phyloP scores from a whole-genome alignment of 352 stramenopile genomes.

The Peronospora belbahrii region DNA sequence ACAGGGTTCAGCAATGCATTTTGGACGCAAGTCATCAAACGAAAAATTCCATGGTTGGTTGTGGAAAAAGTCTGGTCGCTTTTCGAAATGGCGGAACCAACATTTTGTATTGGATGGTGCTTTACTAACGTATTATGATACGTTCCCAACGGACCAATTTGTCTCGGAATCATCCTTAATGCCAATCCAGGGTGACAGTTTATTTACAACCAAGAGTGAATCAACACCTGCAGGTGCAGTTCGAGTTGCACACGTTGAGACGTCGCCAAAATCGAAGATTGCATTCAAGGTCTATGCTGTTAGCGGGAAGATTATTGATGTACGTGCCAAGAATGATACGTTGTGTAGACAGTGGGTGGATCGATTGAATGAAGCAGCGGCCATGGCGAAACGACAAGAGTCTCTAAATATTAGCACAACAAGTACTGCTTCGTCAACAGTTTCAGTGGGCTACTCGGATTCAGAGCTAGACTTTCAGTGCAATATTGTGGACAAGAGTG shows the following conservation, averaged over 20 bases:
- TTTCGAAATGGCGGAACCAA: slow-evolving; percentile 80
- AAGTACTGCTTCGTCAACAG: slow-evolving; percentile 56
- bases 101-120: slow-evolving; percentile 77
- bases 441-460: slow-evolving; percentile 60
- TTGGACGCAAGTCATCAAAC: slow-evolving; percentile 43
- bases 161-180: slow-evolving; percentile 49
- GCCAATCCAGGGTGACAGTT: slow-evolving; percentile 47
- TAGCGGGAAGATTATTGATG: slow-evolving; percentile 77
- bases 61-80: slow-evolving; percentile 74
- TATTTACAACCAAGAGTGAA: slow-evolving; percentile 70
- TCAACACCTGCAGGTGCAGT: slow-evolving; percentile 58
- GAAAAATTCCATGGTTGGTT: slow-evolving; percentile 82
- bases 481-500: slow-evolving; percentile 76
- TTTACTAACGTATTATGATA: slow-evolving; percentile 76
- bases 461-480: slow-evolving; percentile 59
- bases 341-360: slow-evolving; percentile 70
- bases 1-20: slow-evolving; percentile 64
- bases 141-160: slow-evolving; percentile 75
- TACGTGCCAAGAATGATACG: slow-evolving; percentile 71
- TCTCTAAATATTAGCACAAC: slow-evolving; percentile 67
- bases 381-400: slow-evolving; percentile 66
- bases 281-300: slow-evolving; percentile 80
- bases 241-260: slow-evolving; percentile 72
- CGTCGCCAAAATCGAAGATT: slow-evolving; percentile 64
- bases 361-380: slow-evolving; percentile 56